Conservation (phyloP, 768 basidiomycete genomes). For the Botryobasidium botryosum region DNA sequence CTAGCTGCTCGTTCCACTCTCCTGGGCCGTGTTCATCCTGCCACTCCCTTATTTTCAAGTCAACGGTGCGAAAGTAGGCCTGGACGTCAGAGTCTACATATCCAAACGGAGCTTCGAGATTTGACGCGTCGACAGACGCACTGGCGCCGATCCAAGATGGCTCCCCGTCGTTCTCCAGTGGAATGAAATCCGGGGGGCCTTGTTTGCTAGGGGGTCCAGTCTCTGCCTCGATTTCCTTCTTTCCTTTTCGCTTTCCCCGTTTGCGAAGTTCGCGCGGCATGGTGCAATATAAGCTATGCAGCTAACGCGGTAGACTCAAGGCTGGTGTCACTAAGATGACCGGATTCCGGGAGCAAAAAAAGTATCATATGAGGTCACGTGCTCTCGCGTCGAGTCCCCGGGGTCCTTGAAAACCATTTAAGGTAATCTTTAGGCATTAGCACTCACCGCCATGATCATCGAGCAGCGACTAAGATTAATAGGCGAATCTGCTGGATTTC, state of each 20-base stretch:
- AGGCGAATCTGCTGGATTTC: no score
- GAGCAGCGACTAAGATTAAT: no score
- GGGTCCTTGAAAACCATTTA: no score
- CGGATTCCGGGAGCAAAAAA: no score
- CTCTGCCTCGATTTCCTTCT: conserved; percentile 3
- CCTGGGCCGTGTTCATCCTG: conserved; percentile 28
- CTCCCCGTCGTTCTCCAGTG: background rate
- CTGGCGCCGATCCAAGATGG: conserved; percentile 57
- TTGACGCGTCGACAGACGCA: conserved; percentile 25
- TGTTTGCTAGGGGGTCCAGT: no score
- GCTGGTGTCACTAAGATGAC: no score
- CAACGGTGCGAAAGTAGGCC: conserved; percentile 82
- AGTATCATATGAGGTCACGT: no score
- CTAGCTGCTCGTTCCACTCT: conserved; percentile 22
- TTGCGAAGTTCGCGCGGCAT: conserved; percentile 10
- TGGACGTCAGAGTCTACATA: conserved; percentile 80
- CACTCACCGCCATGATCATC: no score
- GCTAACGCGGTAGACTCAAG: background rate
- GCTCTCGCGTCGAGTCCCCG: no score
- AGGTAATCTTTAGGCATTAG: no score
- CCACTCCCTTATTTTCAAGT: conserved; percentile 78
- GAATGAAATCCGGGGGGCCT: no score
- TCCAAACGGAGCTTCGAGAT: conserved; percentile 67
- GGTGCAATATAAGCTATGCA: background rate
- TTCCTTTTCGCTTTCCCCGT: conserved; percentile 9